These are phyloP conservation scores for Trichoderma sp. DNA, from an alignment of 2,329 filamentous ascomycete species.

Conservation along the genomic window DNA sequence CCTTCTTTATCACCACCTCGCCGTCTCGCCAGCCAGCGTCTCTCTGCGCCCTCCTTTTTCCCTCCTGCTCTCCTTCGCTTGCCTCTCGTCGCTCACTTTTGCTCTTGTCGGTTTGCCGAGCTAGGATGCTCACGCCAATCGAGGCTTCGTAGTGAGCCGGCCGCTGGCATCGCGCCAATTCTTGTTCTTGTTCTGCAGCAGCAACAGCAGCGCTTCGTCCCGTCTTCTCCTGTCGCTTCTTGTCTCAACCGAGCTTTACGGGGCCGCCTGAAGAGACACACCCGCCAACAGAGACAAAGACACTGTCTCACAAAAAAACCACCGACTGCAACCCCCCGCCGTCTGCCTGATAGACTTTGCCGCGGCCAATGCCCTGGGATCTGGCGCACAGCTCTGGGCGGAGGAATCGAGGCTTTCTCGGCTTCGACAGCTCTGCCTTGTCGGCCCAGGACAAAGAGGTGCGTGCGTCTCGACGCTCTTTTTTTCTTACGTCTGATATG, in stretches of 20 bases:
- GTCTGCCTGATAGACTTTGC: constrained; percentile 15
- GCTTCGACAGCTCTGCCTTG: constrained; percentile 55
- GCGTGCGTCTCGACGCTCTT: constrained; percentile 31
- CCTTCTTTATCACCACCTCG: not conserved
- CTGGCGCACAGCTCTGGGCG: constrained; percentile 36
- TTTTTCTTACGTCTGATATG: not conserved
- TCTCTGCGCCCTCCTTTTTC: not conserved
- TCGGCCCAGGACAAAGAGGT: constrained; percentile 54
- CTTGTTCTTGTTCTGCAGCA: not conserved
- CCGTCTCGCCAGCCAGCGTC: not conserved
- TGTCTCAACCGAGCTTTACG: not conserved
- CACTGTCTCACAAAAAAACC: constrained; percentile 3
- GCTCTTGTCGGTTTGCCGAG: not conserved
- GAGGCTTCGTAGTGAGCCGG: constrained; percentile 20
- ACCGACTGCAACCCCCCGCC: not conserved
- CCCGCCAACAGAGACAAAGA: not conserved
- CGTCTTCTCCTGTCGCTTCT: not conserved
- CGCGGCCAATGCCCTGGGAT: constrained; percentile 39
- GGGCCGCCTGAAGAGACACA: not conserved
- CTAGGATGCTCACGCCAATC: constrained; percentile 6
- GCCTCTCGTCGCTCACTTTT: not conserved
- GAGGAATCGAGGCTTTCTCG: constrained; percentile 56
- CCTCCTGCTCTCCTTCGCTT: too few relatives aligned
- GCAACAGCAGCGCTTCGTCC: not conserved
- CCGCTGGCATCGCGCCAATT: constrained; percentile 10